Percentiles rank a stretch among this genome's conserved stretches.
phyloP scores from a whole-genome alignment of 129 eudicot species.

The Gnaphalium uliginosum region DNA sequence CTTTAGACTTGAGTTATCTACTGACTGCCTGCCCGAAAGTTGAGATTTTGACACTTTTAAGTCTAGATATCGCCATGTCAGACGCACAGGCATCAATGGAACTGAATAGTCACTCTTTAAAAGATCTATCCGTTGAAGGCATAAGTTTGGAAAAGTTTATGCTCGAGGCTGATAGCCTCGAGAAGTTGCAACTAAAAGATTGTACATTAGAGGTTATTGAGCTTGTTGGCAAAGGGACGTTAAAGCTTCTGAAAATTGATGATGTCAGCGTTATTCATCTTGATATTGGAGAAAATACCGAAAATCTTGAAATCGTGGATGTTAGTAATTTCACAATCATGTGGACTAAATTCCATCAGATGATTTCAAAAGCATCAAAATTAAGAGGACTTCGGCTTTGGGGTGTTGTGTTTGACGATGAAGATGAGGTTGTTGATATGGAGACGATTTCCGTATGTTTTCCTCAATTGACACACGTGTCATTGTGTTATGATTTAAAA shows the following conservation, averaged over 20 bases:
- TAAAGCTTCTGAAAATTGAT: constrained; percentile 73
- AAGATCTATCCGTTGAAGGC: constrained; percentile 74
- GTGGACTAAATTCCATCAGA: constrained; percentile 83
- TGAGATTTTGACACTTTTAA: constrained; percentile 64
- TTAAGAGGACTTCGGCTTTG: constrained; percentile 78
- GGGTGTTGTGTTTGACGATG: constrained; percentile 91
- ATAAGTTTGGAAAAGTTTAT: constrained; percentile 79
- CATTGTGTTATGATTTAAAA: constrained; percentile 70
- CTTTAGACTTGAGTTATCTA: constrained; percentile 73
- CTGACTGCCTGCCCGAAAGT: constrained; percentile 80
- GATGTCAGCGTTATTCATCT: constrained; percentile 93
- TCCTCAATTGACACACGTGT: constrained; percentile 68
- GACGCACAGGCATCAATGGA: constrained; percentile 86
- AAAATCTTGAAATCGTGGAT: constrained; percentile 89
- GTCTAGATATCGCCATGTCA: constrained; percentile 84
- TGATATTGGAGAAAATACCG: constrained; percentile 81
- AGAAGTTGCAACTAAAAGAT: constrained; percentile 79
- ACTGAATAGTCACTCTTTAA: constrained; percentile 55
- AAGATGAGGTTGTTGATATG: constrained; percentile 83
- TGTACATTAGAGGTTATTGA: constrained; percentile 81
- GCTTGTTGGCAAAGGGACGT: constrained; percentile 73
- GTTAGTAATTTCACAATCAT: constrained; percentile 91
- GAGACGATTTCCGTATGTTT: constrained; percentile 73
- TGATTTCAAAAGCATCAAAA: constrained; percentile 77
- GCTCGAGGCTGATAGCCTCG: constrained; percentile 77